These are phyloP conservation scores for Podospora comata DNA, from an alignment of 495 filamentous ascomycete species.

Conservation along the genomic window DNA sequence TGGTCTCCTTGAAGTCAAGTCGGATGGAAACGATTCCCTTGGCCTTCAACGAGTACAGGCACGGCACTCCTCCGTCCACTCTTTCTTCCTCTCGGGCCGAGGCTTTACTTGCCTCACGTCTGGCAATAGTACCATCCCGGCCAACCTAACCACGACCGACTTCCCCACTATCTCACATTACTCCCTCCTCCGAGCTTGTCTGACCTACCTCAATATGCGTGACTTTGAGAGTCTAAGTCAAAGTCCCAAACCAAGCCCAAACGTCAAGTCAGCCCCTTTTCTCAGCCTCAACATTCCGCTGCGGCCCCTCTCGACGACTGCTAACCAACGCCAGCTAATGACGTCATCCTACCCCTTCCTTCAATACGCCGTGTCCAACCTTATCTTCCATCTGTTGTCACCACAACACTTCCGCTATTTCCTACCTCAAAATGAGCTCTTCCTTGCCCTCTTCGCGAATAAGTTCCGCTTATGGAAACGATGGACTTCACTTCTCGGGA, in stretches of 20 bases:
- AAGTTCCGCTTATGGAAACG: constrained; percentile 36
- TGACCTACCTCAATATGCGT: constrained; percentile 38
- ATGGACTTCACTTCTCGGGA: constrained; percentile 37
- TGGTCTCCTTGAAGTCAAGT: constrained; percentile 35
- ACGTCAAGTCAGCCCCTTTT: not conserved
- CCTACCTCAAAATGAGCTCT: constrained; percentile 34
- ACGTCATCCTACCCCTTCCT: constrained; percentile 38
- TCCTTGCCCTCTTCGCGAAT: constrained; percentile 26
- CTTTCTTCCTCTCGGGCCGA: constrained; percentile 37
- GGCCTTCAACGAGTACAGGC: constrained; percentile 35
- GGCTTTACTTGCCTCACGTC: constrained; percentile 34
- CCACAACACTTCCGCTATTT: constrained; percentile 36
- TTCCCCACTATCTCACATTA: constrained; percentile 36
- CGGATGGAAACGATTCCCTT: constrained; percentile 29
- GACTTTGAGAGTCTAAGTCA: constrained; percentile 34
- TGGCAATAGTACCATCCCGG: constrained; percentile 14
- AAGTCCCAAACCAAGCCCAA: not conserved
- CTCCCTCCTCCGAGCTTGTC: constrained; percentile 34
- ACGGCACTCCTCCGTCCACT: constrained; percentile 35
- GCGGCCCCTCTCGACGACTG: constrained; percentile 6
- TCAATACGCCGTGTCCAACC: constrained; percentile 36
- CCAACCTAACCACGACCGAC: constrained; percentile 15
- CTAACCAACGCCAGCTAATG: constrained; percentile 31
- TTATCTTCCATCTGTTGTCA: constrained; percentile 36
- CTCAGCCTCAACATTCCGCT: not conserved